Conservation (phyloP, 2,329 filamentous ascomycete genomes). For the Bipolaris zeicola region DNA sequence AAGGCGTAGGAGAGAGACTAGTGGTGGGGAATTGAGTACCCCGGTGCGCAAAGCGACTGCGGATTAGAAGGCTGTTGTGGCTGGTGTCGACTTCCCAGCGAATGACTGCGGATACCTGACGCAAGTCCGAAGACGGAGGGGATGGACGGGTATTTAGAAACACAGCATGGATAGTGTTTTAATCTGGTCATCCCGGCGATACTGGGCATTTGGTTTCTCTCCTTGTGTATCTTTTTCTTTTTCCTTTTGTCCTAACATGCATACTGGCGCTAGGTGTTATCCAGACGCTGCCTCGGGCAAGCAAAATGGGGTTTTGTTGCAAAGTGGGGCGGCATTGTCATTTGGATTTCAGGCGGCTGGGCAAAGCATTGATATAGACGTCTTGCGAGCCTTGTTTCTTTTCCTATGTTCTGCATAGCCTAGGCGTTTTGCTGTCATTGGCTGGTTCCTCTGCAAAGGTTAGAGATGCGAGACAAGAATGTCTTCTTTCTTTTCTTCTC, state of each 20-base stretch:
- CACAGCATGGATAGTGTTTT: not conserved
- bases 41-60: constrained; percentile 36
- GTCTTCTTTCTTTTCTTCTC: not conserved
- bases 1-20: constrained; percentile 42
- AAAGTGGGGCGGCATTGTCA: not conserved
- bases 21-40: constrained; percentile 40
- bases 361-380: constrained; percentile 1
- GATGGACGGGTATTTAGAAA: constrained; percentile 18
- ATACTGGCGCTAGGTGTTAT: not conserved
- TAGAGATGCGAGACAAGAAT: not conserved
- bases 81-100: not conserved
- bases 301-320: not conserved
- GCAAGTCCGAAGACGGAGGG: constrained; percentile 18
- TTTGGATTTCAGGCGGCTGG: not conserved
- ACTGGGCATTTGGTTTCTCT: not conserved
- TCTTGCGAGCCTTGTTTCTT: not conserved
- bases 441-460: not conserved
- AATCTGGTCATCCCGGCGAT: too few relatives aligned
- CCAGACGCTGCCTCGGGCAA: not conserved
- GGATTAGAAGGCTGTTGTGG: constrained; percentile 19
- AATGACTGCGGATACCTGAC: constrained; percentile 11
- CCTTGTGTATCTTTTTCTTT: not conserved
- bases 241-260: not conserved
- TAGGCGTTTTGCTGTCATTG: constrained; percentile 1
- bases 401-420: not conserved